These are phyloP conservation scores for Talaromyces rugulosus DNA, from an alignment of 2,329 filamentous ascomycete genomes.

Conservation along the genomic window DNA sequence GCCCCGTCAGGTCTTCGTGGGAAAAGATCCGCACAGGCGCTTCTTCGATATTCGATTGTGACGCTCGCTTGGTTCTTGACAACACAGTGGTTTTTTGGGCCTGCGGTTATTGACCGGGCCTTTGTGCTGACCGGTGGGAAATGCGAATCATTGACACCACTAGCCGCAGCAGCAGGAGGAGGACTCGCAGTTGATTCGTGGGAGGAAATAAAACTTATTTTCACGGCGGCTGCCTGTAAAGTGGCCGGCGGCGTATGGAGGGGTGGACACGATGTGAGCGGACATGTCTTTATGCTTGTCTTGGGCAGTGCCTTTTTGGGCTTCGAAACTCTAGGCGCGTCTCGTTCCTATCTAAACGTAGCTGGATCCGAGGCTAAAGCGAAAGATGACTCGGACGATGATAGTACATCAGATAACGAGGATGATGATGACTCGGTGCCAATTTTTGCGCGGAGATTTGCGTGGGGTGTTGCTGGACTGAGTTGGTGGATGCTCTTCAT, in stretches of 20 bases:
- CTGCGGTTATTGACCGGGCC: slow-evolving; percentile 80
- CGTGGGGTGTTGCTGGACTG: slow-evolving; percentile 60
- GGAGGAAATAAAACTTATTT: slow-evolving; percentile 45
- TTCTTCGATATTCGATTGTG: slow-evolving; percentile 64
- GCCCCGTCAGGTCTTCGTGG: slow-evolving; percentile 37
- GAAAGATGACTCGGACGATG: slow-evolving; percentile 30
- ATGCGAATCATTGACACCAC: slow-evolving; percentile 59
- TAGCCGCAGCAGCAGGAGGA: neutral
- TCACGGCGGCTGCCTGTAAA: slow-evolving; percentile 78
- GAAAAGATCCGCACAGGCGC: slow-evolving; percentile 54
- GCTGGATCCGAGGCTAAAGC: slow-evolving; percentile 36
- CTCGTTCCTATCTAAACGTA: slow-evolving; percentile 52
- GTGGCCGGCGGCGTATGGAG: slow-evolving; percentile 76
- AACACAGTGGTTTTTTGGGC: slow-evolving; percentile 96
- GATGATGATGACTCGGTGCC: slow-evolving; percentile 38
- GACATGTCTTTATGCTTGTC: slow-evolving; percentile 89
- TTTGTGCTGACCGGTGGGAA: slow-evolving; percentile 85
- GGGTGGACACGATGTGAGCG: slow-evolving; percentile 94
- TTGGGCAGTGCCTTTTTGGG: slow-evolving; percentile 75
- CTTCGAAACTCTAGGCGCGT: slow-evolving; percentile 70
- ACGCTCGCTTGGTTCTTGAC: slow-evolving; percentile 79
- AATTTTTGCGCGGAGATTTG: slow-evolving; percentile 51
- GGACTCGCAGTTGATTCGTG: slow-evolving; percentile 17
- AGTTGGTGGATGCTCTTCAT: slow-evolving; percentile 96
- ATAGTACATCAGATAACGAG: slow-evolving; percentile 12